Evolutionary conservation across 768 basidiomycete genomes (phyloP).

Genomic region (Exsudoporus frostii): DNA sequence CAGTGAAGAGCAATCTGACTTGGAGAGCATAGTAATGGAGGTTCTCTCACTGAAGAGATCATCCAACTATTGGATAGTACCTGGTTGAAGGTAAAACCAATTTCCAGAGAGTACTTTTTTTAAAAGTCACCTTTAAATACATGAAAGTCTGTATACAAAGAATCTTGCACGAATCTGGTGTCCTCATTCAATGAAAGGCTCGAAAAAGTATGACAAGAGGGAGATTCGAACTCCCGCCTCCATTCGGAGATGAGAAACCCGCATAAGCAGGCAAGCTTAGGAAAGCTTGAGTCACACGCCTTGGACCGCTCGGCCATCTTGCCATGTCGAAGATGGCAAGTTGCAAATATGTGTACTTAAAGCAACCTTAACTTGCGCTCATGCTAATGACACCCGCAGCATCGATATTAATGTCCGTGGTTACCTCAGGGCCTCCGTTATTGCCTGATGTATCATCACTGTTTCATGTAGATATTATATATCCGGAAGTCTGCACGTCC

Average conservation of each 20-base stretch:
- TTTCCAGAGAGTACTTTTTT: neutral
- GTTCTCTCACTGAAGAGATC: constrained; percentile 5
- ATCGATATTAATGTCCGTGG: too few relatives aligned
- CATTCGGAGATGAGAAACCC: constrained; percentile 32
- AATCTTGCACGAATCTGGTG: too few relatives aligned
- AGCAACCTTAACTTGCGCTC: neutral
- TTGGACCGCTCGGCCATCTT: constrained; percentile 63
- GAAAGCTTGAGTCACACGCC: constrained; percentile 59
- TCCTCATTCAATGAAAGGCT: too few relatives aligned
- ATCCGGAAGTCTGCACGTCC: too few relatives aligned
- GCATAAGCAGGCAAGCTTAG: constrained; percentile 26
- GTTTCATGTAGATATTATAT: too few relatives aligned
- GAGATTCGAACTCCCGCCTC: constrained; percentile 36
- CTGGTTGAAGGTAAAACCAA: constrained; percentile 7
- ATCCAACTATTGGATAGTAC: neutral
- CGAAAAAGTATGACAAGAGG: constrained; percentile 29
- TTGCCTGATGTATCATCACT: too few relatives aligned
- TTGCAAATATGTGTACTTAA: neutral
- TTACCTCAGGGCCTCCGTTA: too few relatives aligned
- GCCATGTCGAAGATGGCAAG: constrained; percentile 17
- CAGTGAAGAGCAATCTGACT: neutral
- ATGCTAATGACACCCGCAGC: too few relatives aligned
- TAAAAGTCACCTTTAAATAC: neutral
- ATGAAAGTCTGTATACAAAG: too few relatives aligned
- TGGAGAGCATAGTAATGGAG: neutral